A percentile compares a stretch with the other conserved stretches of the same genome.
These are phyloP conservation scores for Cylindrodendrum hubeiense DNA, from an alignment of 2,329 filamentous ascomycete genomes.

Conservation along the genomic window DNA sequence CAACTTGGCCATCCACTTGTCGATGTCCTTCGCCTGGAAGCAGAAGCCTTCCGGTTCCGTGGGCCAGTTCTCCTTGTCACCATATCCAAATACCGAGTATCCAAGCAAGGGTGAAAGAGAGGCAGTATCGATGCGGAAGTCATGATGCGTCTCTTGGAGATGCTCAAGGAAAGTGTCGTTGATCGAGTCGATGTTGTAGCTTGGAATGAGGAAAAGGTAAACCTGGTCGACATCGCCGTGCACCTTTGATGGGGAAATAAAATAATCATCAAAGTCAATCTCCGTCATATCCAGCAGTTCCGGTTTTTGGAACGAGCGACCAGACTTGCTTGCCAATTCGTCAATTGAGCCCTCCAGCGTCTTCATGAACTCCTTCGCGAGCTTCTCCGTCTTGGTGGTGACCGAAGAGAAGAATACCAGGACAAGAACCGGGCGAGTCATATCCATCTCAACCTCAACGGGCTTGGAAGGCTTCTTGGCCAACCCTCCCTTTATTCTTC, in stretches of 20 bases:
- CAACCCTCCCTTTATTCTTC: conserved; percentile 61
- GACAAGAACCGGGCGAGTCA: conserved; percentile 71
- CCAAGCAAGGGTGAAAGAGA: conserved; percentile 82
- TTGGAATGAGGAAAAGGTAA: conserved; percentile 88
- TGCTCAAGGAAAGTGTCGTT: conserved; percentile 90
- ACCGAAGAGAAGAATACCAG: conserved; percentile 92
- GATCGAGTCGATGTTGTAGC: conserved; percentile 95
- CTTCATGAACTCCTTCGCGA: conserved; percentile 73
- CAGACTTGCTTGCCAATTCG: conserved; percentile 55
- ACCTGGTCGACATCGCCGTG: conserved; percentile 72
- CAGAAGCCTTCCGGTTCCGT: conserved; percentile 92
- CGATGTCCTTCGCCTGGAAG: conserved; percentile 89
- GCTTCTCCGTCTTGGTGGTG: conserved; percentile 84
- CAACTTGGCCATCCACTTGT: conserved; percentile 97
- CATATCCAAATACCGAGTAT: conserved; percentile 94
- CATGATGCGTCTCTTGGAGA: conserved; percentile 91
- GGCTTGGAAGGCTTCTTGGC: conserved; percentile 47
- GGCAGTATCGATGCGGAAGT: conserved; percentile 94
- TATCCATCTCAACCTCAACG: conserved; percentile 42
- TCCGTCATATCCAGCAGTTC: conserved; percentile 83
- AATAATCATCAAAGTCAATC: conserved; percentile 93
- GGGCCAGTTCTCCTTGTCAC: conserved; percentile 92
- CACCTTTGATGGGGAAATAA: conserved; percentile 79
- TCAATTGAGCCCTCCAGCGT: conserved; percentile 66
- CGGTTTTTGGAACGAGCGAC: conserved; percentile 64